These are phyloP conservation scores for Andrographis paniculata DNA, from an alignment of 305 asterid genomes.

Conservation along the genomic window DNA sequence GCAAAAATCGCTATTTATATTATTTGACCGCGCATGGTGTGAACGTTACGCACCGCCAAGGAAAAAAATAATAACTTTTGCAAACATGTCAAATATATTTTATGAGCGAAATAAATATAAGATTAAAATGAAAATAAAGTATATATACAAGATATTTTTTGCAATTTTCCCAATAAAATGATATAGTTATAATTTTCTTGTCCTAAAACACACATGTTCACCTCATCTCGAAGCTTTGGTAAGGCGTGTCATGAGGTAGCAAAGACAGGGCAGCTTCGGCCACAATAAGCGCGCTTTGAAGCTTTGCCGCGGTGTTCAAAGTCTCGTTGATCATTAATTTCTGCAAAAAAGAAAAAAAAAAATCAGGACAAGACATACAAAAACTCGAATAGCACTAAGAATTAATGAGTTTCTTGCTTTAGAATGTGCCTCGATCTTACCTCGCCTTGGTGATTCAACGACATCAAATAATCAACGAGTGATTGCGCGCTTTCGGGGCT, in stretches of 20 bases:
- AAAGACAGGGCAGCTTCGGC: constrained; percentile 63
- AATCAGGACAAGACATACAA: not conserved
- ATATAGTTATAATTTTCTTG: too few relatives aligned
- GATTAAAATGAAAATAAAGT: too few relatives aligned
- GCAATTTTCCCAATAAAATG: too few relatives aligned
- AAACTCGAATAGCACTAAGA: not conserved
- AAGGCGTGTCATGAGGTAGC: constrained; percentile 60
- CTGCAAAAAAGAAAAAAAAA: constrained; percentile 27
- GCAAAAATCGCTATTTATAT: too few relatives aligned
- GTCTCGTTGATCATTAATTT: constrained; percentile 80
- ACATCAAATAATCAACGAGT: constrained; percentile 66
- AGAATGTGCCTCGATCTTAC: constrained; percentile 44
- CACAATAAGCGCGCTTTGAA: constrained; percentile 58
- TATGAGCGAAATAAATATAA: too few relatives aligned
- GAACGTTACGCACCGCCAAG: too few relatives aligned
- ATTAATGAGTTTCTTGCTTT: constrained; percentile 2
- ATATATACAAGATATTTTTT: too few relatives aligned
- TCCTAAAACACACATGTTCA: too few relatives aligned
- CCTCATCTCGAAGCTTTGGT: constrained; percentile 70
- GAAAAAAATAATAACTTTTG: too few relatives aligned
- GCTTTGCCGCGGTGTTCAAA: constrained; percentile 54
- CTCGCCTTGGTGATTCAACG: constrained; percentile 69
- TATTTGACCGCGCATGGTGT: too few relatives aligned
- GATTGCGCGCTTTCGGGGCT: constrained; percentile 40
- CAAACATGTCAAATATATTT: too few relatives aligned